A percentile compares a stretch with the other conserved stretches of the same genome.
Conservation (phyloP, 495 filamentous ascomycete genomes). For the Xylaria telfairii region DNA sequence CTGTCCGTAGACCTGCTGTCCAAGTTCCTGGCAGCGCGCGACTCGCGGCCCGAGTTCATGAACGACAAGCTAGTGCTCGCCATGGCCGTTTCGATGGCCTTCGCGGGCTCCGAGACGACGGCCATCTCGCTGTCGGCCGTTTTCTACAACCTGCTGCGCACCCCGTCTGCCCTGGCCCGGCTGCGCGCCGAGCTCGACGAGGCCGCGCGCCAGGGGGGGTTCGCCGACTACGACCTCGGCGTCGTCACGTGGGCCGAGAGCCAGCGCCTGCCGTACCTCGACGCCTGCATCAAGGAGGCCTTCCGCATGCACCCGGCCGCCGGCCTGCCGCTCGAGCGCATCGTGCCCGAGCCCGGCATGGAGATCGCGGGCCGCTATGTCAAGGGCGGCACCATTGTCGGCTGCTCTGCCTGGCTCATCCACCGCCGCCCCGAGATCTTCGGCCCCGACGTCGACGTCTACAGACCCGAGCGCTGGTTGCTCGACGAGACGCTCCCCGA, state of each 20-base stretch:
- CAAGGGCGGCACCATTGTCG: constrained; percentile 68
- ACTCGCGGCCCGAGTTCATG: constrained; percentile 70
- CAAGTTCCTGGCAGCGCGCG: constrained; percentile 65
- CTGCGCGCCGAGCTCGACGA: constrained; percentile 62
- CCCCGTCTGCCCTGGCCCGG: constrained; percentile 49
- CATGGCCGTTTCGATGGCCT: constrained; percentile 70
- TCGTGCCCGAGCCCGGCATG: constrained; percentile 63
- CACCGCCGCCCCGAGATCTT: constrained; percentile 64
- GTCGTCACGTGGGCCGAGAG: constrained; percentile 66
- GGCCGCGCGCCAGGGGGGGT: constrained; percentile 51
- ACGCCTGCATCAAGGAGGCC: constrained; percentile 72
- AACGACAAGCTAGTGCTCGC: constrained; percentile 66
- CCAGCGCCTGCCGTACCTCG: constrained; percentile 66
- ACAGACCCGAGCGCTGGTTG: constrained; percentile 66
- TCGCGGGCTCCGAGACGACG: constrained; percentile 67
- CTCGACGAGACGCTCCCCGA: constrained; percentile 37
- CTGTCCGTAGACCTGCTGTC: constrained; percentile 64
- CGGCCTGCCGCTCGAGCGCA: constrained; percentile 66
- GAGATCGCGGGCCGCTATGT: constrained; percentile 62
- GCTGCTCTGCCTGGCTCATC: constrained; percentile 67
- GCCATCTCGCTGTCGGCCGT: constrained; percentile 67
- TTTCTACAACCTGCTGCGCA: constrained; percentile 69
- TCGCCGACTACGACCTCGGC: constrained; percentile 58
- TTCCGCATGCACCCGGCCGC: constrained; percentile 70
- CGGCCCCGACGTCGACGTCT: constrained; percentile 63